These are phyloP conservation scores for Cystofilobasidium macerans DNA, from an alignment of 768 basidiomycete species.

Conservation along the genomic window DNA sequence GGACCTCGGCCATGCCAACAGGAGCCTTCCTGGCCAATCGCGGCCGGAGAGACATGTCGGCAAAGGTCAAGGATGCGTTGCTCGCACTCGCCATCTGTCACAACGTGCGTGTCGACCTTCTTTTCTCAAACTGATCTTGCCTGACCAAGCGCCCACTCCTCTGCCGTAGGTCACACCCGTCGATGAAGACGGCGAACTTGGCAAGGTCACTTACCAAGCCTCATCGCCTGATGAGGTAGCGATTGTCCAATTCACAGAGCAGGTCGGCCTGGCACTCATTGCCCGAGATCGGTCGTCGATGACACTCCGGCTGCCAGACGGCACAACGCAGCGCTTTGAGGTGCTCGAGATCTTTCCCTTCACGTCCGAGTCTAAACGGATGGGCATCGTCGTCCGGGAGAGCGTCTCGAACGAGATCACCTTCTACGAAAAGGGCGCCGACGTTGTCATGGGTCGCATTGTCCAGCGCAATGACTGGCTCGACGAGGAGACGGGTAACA, in stretches of 20 bases:
- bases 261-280: constrained; percentile 77
- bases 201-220: constrained; percentile 85
- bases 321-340: constrained; percentile 57
- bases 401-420: constrained; percentile 60
- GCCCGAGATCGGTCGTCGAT: constrained; percentile 86
- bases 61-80: constrained; percentile 81
- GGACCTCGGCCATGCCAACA: constrained; percentile 52
- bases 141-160: not conserved
- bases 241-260: constrained; percentile 93
- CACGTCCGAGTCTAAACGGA: constrained; percentile 95
- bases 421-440: constrained; percentile 94
- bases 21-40: constrained; percentile 72
- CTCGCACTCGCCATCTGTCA: constrained; percentile 89
- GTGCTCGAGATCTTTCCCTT: constrained; percentile 95
- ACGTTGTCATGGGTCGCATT: constrained; percentile 92
- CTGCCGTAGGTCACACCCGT: constrained; percentile 76
- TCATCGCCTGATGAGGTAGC: constrained; percentile 98
- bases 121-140: not conserved
- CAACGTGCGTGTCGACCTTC: constrained; percentile 52
- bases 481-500: constrained; percentile 95
- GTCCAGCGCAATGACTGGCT: constrained; percentile 98
- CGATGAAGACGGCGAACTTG: constrained; percentile 58
- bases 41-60: constrained; percentile 88
- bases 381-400: constrained; percentile 94
- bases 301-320: constrained; percentile 62